phyloP scores from a whole-genome alignment of 1,139 yeast genomes.

The Blastobotrys serpentis region DNA sequence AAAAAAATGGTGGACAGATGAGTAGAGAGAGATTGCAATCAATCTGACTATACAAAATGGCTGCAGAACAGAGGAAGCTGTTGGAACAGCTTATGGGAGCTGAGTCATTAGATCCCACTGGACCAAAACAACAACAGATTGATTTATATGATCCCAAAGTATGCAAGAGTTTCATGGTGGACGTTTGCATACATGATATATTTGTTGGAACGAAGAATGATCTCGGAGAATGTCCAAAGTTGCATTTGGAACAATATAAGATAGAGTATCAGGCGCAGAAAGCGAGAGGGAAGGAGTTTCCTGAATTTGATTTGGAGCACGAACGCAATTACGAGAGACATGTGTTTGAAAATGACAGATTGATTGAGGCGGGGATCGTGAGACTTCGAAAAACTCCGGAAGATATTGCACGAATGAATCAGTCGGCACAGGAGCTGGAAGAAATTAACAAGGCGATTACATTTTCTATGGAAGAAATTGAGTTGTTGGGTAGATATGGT shows the following conservation, averaged over 20 bases:
- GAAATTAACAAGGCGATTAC: conserved; percentile 64
- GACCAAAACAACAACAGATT: conserved; percentile 32
- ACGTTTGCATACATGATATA: conserved; percentile 85
- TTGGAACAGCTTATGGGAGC: conserved; percentile 82
- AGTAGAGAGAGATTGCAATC: too few relatives aligned
- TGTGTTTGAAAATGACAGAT: conserved; percentile 65
- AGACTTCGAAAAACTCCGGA: conserved; percentile 77
- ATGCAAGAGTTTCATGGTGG: conserved; percentile 80
- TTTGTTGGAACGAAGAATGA: conserved; percentile 83
- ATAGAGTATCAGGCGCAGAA: conserved; percentile 64
- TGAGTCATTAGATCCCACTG: conserved; percentile 43
- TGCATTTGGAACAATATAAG: conserved; percentile 75
- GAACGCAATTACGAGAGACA: conserved; percentile 52
- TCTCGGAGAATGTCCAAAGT: conserved; percentile 73
- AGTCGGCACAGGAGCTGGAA: conserved; percentile 65
- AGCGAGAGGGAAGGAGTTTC: conserved; percentile 56
- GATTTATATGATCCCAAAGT: conserved; percentile 61
- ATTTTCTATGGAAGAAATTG: conserved; percentile 67
- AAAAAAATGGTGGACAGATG: too few relatives aligned
- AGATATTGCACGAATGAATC: conserved; percentile 63
- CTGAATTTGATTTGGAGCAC: conserved; percentile 72
- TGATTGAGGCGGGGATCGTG: conserved; percentile 62
- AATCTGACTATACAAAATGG: background rate
- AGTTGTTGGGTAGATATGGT: conserved; percentile 51
- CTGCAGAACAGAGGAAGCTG: conserved; percentile 70